Evolutionary conservation across 345 rosid species (phyloP), one percentile per base, ranked within the genome.

Genomic region (Linum usitatissimum): DNA sequence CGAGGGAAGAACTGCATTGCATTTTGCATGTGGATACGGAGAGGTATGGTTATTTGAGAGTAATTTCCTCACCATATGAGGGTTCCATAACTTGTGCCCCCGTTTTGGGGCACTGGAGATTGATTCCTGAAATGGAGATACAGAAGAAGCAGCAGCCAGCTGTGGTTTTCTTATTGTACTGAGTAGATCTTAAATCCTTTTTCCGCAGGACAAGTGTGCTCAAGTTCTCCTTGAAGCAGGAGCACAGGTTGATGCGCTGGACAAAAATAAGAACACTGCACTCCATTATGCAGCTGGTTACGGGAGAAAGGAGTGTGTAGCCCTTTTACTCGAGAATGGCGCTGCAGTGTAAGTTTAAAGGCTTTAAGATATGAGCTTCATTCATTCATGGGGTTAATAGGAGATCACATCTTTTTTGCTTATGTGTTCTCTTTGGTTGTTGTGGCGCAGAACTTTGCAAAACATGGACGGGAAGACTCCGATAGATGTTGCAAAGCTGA

Each of bases 391-490:
- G 59, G 17, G 38, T 59, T 42, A 2, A 6, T 42, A 42, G 3
- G 14, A 12, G 17, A 45, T 10, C 48, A 12, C 1, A 10, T n/a
- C 5, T 18, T 23, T n/a, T 14, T 18, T 60, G 48, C 38, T 45
- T 7, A 45, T 10, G 12, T 10, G 15, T 8, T 60, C 20, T 31
- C 1, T 30, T 60, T 34, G 38, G 1, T 0, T 34, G 1, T 7
- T 5, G 65, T 30, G 6, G 61, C 42, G 38, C 86, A 93, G 99
- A 19, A 93, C 97, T 34, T 91, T 90, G 54, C 97, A 86, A 75
- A 93, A 93, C 88, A 73, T 84, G 80, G 99, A 93, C 54, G 96
- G 95, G 51, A 93, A 93, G 87, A 93, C 97, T 45, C 96, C 99
- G 20, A 84, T 87, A 2, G 99, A 93, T 31, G 99, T 93, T 9